phyloP scores from a whole-genome alignment of 1,284 basidiomycete species.

The Tilletia setariae region DNA sequence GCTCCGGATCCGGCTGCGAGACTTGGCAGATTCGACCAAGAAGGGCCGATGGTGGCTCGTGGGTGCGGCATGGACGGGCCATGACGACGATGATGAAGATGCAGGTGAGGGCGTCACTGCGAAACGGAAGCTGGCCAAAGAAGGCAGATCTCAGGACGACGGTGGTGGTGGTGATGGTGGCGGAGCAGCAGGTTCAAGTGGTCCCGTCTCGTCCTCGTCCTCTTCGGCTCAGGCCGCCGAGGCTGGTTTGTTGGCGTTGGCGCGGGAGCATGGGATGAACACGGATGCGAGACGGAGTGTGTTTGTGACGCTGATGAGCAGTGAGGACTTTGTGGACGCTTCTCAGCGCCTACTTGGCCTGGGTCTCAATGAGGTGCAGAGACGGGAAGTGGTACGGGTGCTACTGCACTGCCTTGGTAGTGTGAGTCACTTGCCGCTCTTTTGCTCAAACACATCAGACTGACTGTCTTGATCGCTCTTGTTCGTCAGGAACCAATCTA shows the following conservation, averaged over 20 bases:
- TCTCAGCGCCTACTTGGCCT: constrained; percentile 79
- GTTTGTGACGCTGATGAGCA: constrained; percentile 79
- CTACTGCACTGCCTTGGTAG: constrained; percentile 82
- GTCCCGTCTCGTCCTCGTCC: constrained; percentile 16
- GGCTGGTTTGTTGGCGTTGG: constrained; percentile 68
- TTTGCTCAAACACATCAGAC: not conserved
- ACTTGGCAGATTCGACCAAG: constrained; percentile 76
- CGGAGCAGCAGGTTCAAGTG: too few relatives aligned
- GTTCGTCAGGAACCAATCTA: constrained; percentile 74
- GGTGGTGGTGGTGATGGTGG: constrained; percentile 75
- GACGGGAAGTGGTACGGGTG: constrained; percentile 88
- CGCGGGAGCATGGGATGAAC: constrained; percentile 95
- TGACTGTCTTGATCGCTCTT: not conserved
- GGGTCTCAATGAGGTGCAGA: constrained; percentile 81
- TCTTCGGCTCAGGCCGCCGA: constrained; percentile 17
- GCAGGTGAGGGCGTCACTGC: constrained; percentile 30
- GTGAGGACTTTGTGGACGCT: constrained; percentile 87
- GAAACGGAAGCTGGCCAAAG: constrained; percentile 26
- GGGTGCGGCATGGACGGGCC: constrained; percentile 91
- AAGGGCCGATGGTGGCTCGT: constrained; percentile 99
- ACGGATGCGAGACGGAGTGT: constrained; percentile 87
- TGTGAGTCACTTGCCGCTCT: constrained; percentile 8
- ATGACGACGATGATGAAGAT: constrained; percentile 55
- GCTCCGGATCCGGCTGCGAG: constrained; percentile 60
- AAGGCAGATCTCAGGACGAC: constrained; percentile 59